Percentiles rank a stretch among this genome's conserved stretches.
These are phyloP conservation scores for Pichia eremophila DNA, from an alignment of 805 yeast species.

Conservation along the genomic window DNA sequence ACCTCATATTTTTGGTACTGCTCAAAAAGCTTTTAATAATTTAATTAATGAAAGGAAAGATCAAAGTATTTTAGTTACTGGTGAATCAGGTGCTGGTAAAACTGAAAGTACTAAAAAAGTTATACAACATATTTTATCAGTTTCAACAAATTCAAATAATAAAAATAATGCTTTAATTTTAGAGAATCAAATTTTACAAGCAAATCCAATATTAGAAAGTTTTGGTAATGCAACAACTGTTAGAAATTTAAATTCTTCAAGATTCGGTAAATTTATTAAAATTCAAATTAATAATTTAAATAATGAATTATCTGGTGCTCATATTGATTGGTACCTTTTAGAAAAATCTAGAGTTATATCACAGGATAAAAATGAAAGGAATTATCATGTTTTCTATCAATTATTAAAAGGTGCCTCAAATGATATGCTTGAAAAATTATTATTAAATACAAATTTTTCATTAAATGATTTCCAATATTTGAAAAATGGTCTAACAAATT, in stretches of 20 bases:
- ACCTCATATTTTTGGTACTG: conserved; percentile 92
- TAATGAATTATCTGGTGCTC: conserved; percentile 75
- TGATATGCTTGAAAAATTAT: conserved; percentile 36
- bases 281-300: conserved; percentile 44
- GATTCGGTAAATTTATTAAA: conserved; percentile 93
- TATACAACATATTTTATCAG: conserved; percentile 80
- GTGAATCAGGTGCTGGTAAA: conserved; percentile 98
- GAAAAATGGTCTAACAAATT: conserved; percentile 37
- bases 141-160: conserved; percentile 33
- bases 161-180: conserved; percentile 34
- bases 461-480: conserved; percentile 48
- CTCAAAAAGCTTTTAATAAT: conserved; percentile 78
- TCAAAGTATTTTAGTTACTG: conserved; percentile 93
- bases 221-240: conserved; percentile 97
- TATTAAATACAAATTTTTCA: conserved; percentile 27
- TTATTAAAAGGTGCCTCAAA: conserved; percentile 58
- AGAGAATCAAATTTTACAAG: conserved; percentile 80
- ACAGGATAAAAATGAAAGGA: conserved; percentile 71
- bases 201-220: conserved; percentile 91
- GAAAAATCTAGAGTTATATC: conserved; percentile 88
- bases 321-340: conserved; percentile 86
- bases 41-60: conserved; percentile 59
- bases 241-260: conserved; percentile 85
- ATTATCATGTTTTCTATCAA: conserved; percentile 91
- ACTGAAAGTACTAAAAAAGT: conserved; percentile 95